These are phyloP conservation scores for Juncus inflexus DNA, from an alignment of 176 grass and related monocot species.

Conservation along the genomic window DNA sequence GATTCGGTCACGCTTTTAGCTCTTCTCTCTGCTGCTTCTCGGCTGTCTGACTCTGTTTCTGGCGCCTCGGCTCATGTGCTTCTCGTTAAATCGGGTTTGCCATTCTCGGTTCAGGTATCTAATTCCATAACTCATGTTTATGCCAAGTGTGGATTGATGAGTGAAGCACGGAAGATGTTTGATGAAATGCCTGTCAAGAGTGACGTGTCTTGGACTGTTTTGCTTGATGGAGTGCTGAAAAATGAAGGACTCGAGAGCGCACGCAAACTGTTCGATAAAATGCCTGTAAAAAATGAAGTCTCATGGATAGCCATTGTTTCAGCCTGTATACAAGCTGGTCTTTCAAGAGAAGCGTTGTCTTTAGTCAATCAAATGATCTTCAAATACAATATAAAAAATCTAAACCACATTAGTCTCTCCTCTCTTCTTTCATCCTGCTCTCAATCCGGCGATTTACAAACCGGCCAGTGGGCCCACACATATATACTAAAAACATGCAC, in stretches of 20 bases:
- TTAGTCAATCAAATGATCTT: constrained; percentile 47
- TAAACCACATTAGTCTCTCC: constrained; percentile 52
- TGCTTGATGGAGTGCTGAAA: constrained; percentile 55
- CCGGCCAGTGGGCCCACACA: constrained; percentile 61
- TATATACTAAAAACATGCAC: constrained; percentile 12
- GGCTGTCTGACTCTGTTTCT: constrained; percentile 22
- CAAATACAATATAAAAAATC: constrained; percentile 17
- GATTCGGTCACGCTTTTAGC: constrained; percentile 29
- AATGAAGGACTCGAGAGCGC: constrained; percentile 38
- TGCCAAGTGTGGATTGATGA: constrained; percentile 34
- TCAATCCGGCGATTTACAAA: constrained; percentile 42
- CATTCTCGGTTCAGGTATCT: constrained; percentile 21
- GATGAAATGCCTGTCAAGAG: constrained; percentile 42
- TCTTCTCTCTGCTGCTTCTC: constrained; percentile 26
- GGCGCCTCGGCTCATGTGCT: constrained; percentile 30
- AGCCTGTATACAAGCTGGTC: constrained; percentile 48
- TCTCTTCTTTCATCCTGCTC: constrained; percentile 43
- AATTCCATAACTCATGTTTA: constrained; percentile 30
- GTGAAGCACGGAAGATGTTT: constrained; percentile 39
- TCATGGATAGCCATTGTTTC: constrained; percentile 71
- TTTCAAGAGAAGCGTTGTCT: constrained; percentile 48
- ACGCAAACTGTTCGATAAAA: constrained; percentile 45
- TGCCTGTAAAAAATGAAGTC: constrained; percentile 45
- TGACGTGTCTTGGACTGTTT: constrained; percentile 51
- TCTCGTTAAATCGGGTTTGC: constrained; percentile 32